Evolutionary conservation across 345 rosid genomes (phyloP).

Genomic region (Corchorus olitorius): DNA sequence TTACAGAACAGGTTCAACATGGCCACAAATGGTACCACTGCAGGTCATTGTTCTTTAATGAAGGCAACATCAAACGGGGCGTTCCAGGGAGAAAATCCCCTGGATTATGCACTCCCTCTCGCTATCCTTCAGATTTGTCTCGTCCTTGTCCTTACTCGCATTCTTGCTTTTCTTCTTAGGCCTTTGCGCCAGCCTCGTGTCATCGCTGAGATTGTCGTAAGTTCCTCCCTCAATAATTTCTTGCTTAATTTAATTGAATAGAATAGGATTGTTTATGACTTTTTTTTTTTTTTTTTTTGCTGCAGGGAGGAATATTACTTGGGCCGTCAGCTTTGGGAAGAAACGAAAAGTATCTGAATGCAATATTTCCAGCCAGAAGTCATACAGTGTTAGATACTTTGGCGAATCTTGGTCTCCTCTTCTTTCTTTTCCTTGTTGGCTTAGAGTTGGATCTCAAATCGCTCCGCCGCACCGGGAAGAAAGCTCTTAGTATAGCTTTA

Average conservation of each 20-base stretch:
- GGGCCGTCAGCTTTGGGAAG: slow-evolving; percentile 84
- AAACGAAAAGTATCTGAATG: slow-evolving; percentile 39
- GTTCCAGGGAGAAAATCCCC: slow-evolving; percentile 80
- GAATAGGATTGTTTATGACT: not conserved
- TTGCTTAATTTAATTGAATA: not conserved
- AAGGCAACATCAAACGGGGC: slow-evolving; percentile 85
- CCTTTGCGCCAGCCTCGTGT: slow-evolving; percentile 96
- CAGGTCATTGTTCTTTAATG: slow-evolving; percentile 51
- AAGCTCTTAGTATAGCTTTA: slow-evolving; percentile 59
- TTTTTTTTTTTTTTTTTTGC: not conserved
- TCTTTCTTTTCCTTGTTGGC: slow-evolving; percentile 77
- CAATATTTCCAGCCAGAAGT: slow-evolving; percentile 58
- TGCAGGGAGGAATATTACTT: slow-evolving; percentile 73
- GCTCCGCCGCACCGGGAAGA: slow-evolving; percentile 59
- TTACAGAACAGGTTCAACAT: not conserved
- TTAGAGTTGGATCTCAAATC: slow-evolving; percentile 59
- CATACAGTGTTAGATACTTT: slow-evolving; percentile 72
- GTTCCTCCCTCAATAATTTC: slow-evolving; percentile 14
- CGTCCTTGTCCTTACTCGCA: slow-evolving; percentile 73
- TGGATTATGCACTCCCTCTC: slow-evolving; percentile 78
- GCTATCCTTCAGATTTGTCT: slow-evolving; percentile 82
- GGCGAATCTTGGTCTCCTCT: slow-evolving; percentile 77
- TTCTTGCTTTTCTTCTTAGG: slow-evolving; percentile 68
- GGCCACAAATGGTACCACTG: slow-evolving; percentile 11
- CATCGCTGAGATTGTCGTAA: slow-evolving; percentile 90